Percentiles rank a stretch among this genome's conserved stretches.
phyloP scores from a whole-genome alignment of 2,329 filamentous ascomycete species.

The Neophaeococcomyces mojaviensis region DNA sequence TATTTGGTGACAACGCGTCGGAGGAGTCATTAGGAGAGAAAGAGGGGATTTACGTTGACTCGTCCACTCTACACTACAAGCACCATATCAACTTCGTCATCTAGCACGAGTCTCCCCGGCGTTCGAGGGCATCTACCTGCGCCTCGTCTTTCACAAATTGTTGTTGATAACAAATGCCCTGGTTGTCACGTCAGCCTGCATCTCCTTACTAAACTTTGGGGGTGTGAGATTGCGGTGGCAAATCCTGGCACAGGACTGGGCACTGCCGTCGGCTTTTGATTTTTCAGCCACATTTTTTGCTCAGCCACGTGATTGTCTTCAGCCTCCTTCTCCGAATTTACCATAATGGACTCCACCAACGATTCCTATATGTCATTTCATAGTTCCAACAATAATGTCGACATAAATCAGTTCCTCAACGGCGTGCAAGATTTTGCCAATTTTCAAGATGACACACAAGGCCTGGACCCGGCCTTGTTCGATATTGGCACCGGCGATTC shows the following conservation, averaged over 20 bases:
- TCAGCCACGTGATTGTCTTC: constrained; percentile 5
- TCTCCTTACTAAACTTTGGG: constrained; percentile 5
- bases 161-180: constrained; percentile 3
- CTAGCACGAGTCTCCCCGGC: neutral
- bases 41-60: neutral
- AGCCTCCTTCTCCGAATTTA: neutral
- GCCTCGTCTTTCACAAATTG: constrained; percentile 3
- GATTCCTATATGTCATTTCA: constrained; percentile 17
- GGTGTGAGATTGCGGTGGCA: constrained; percentile 7
- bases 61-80: constrained; percentile 4
- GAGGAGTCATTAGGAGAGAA: constrained; percentile 1
- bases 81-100: constrained; percentile 3
- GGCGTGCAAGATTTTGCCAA: constrained; percentile 2
- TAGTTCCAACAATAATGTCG: constrained; percentile 15
- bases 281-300: constrained; percentile 7
- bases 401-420: constrained; percentile 15
- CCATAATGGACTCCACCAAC: constrained; percentile 5
- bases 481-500: constrained; percentile 10
- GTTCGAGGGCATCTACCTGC: neutral
- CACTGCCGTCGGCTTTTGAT: constrained; percentile 3
- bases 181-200: constrained; percentile 10
- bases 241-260: constrained; percentile 2
- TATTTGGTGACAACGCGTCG: neutral
- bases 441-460: neutral
- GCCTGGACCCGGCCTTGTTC: constrained; percentile 20